Evolutionary conservation across 169 alveolate species (phyloP), one percentile per base, ranked within the genome.

Genomic region (Plasmodium blacklocki): DNA sequence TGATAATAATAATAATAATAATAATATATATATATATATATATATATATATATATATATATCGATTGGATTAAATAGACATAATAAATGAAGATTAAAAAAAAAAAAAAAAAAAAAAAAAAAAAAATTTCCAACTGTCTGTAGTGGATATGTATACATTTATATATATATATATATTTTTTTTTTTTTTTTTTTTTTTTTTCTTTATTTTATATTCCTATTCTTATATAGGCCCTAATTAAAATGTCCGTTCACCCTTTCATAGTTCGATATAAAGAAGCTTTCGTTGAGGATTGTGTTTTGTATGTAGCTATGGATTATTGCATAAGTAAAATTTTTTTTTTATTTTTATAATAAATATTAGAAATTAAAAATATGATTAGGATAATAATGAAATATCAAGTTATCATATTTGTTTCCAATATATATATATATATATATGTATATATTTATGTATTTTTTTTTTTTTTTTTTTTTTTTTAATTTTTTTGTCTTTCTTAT

Each of bases 181-280:
- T 47, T 39, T 52, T 19, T 14, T 49, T 71, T 73, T 18, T 18
- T 29, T 56, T 23, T 54, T 73, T 43, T 64, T 23, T 63, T 76
- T 26, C 12, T 62, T 58, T 76, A 23, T 19, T 47, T 32, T 43
- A 2, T 39, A 14, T 64, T 14, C 54, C 59, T 21, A 86, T 39
- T 39, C 1, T 39, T 39, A 39, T 39, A 39, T 39, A 86, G 92
- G 76, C 92, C 59, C 54, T 86, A 26, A 54, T 86, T 64, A 87
- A 86, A 49, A 87, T 86, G 8, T 86, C 92, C 14, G 54, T 73
- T 21, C 92, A 86, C n/a, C 92, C 92, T 15, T 86, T 86, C 52
- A 86, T 86, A 54, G 92, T 86, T 45, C n/a, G 87, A 60, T 86
- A 86, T 67, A 86, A 86, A 47, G 92, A 86, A 63, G 92, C 92